phyloP scores from a whole-genome alignment of 2,329 filamentous ascomycete species.

The Diplodia seriata region DNA sequence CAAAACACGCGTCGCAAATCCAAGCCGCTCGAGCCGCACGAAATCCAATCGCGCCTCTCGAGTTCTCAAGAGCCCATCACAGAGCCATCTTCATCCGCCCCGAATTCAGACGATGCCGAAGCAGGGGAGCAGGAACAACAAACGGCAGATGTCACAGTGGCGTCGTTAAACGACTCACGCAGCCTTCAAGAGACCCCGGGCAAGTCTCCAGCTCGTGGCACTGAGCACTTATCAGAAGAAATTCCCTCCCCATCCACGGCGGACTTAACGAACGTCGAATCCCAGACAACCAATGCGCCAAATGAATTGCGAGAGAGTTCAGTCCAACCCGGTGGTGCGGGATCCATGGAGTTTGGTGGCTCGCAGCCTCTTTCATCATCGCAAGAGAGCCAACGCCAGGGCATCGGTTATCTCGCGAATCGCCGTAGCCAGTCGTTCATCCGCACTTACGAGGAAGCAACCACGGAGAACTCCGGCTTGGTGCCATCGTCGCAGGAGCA shows the following conservation, averaged over 20 bases:
- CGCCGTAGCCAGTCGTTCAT: constrained; percentile 53
- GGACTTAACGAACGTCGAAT: constrained; percentile 33
- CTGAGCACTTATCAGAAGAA: not conserved
- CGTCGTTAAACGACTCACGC: not conserved
- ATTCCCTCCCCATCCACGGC: not conserved
- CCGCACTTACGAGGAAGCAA: constrained; percentile 42
- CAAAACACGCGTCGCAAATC: constrained; percentile 93
- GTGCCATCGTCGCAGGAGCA: constrained; percentile 15
- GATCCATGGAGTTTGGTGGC: constrained; percentile 40
- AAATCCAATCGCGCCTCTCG: constrained; percentile 38
- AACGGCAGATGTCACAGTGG: constrained; percentile 17
- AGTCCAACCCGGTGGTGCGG: constrained; percentile 34
- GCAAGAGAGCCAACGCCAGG: constrained; percentile 42
- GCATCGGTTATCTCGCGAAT: constrained; percentile 54
- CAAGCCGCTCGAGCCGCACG: constrained; percentile 66
- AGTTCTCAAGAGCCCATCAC: constrained; percentile 15
- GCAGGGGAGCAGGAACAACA: constrained; percentile 33
- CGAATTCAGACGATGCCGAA: constrained; percentile 35
- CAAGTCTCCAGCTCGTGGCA: not conserved
- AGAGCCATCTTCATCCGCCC: constrained; percentile 29
- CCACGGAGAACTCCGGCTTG: not conserved
- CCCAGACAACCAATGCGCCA: constrained; percentile 37
- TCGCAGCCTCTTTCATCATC: constrained; percentile 44
- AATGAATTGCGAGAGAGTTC: constrained; percentile 39
- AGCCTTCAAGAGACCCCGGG: not conserved